Conservation (phyloP, 441 rosid species). For the Melianthus villosus region DNA sequence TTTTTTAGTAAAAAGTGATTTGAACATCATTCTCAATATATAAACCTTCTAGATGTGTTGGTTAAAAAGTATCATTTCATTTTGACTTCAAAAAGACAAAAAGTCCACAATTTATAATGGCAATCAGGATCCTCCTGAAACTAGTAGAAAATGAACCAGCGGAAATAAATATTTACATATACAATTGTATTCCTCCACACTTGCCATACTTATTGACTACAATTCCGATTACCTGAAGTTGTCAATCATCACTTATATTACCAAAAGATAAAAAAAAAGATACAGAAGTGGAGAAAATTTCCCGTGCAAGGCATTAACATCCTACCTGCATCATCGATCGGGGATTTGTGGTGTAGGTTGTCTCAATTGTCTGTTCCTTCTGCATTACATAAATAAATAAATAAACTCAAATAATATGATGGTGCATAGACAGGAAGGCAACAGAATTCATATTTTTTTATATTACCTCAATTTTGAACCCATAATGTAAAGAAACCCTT, state of each 20-base stretch:
- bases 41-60: too few species aligned
- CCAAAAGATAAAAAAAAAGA: not conserved
- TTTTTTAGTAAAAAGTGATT: too few species aligned
- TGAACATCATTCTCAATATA: too few species aligned
- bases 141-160: too few species aligned
- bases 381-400: conserved; percentile 20
- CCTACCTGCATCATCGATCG: conserved; percentile 94
- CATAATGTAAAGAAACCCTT: conserved; percentile 55
- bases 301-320: not conserved
- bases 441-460: not conserved
- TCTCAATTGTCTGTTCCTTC: conserved; percentile 73
- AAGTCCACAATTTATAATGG: too few species aligned
- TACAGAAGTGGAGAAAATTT: conserved; percentile 1
- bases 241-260: not conserved
- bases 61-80: too few species aligned
- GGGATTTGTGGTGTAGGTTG: conserved; percentile 78
- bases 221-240: too few species aligned
- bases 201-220: too few species aligned
- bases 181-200: too few species aligned
- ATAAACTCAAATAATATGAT: conserved; percentile 3
- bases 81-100: too few species aligned
- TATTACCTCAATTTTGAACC: conserved; percentile 54
- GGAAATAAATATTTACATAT: too few species aligned
- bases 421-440: not conserved
- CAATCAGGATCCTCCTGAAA: too few species aligned